Evolutionary conservation across 768 basidiomycete species (phyloP), one percentile per base, ranked within the genome.

Genomic region (Lactarius psammicola): DNA sequence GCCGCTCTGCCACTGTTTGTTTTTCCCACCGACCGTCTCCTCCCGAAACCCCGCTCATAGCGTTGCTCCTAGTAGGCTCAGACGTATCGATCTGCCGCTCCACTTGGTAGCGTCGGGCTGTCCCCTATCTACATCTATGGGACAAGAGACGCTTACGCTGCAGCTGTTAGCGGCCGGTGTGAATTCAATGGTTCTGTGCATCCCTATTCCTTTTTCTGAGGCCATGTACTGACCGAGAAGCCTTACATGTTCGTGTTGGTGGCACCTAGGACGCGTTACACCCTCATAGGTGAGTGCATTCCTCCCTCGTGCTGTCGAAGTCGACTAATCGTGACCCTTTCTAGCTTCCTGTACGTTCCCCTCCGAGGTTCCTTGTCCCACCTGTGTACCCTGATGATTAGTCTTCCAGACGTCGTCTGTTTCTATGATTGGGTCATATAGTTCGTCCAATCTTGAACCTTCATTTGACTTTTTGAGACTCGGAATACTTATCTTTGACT

Each of bases 391-490:
- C 44, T 58, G 33, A 53, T 46, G 13, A 59, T 61, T 33, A 3
- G 3, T 34, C 11, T 36, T 15, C 9, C 33, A 70, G 69, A 69
- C 26, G 49, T 57, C 15, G 17, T 70, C 36, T 56, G 64, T 17
- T 56, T 70, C 40, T 70, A 70, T 63, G 69, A 70, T 55, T 70
- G 69, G 69, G n/a, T 70, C 42, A 64, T 62, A 28, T 60, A 60
- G 69, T 70, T n/a, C 63, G 69, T 69, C 11, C n/a, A 51, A 31
- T 36, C 20, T 31, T 49, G 3, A 46, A 6, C 1, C 60, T 51
- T 59, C 42, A 30, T 56, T 38, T 2, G 33, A 8, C 40, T 17
- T 20, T 4, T 15, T 26, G 17, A 31, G 6, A n/a, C 36, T 44
- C 17, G 17, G 17, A 40, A 1, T 28, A 4, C 17, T 42, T 10